Evolutionary conservation across 192 early-diverging fungal genomes (phyloP).

Genomic region (Geranomyces variabilis): DNA sequence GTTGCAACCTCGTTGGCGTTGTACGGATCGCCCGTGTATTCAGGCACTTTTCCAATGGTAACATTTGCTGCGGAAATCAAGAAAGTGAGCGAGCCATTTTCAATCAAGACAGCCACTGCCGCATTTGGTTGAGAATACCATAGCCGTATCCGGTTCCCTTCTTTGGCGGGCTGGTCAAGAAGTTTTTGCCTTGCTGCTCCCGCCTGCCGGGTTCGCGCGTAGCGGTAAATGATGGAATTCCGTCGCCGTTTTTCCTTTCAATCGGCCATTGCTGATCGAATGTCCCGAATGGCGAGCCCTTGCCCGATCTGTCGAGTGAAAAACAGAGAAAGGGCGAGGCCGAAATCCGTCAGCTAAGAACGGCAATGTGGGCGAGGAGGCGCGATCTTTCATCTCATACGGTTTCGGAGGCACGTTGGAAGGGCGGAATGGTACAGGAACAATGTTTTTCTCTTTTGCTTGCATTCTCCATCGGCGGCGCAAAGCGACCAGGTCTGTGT

Average conservation of each 20-base stretch:
- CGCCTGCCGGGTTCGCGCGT: conserved; percentile 30
- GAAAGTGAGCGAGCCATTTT: no score
- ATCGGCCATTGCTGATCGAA: conserved; percentile 63
- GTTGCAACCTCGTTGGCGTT: conserved; percentile 29
- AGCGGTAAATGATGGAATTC: conserved; percentile 22
- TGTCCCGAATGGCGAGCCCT: conserved; percentile 55
- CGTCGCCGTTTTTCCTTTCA: conserved; percentile 37
- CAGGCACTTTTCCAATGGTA: conserved; percentile 56
- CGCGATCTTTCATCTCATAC: conserved; percentile 28
- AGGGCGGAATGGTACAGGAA: conserved; percentile 52
- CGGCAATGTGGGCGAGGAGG: not conserved
- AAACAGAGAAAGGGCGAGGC: not conserved
- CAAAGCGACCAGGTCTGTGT: conserved; percentile 54
- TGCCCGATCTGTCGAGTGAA: conserved; percentile 48
- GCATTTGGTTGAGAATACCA: not conserved
- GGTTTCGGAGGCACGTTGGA: conserved; percentile 57
- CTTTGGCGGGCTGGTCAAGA: conserved; percentile 57
- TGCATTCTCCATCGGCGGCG: conserved; percentile 51
- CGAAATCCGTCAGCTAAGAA: not conserved
- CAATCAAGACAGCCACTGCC: not conserved
- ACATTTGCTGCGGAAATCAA: conserved; percentile 38
- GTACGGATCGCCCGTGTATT: conserved; percentile 57
- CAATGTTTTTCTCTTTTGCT: conserved; percentile 58
- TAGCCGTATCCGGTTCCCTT: conserved; percentile 59
- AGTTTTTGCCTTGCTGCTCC: conserved; percentile 49